Conservation (phyloP, 139 green algal genomes). For the Chlorella sp. region DNA sequence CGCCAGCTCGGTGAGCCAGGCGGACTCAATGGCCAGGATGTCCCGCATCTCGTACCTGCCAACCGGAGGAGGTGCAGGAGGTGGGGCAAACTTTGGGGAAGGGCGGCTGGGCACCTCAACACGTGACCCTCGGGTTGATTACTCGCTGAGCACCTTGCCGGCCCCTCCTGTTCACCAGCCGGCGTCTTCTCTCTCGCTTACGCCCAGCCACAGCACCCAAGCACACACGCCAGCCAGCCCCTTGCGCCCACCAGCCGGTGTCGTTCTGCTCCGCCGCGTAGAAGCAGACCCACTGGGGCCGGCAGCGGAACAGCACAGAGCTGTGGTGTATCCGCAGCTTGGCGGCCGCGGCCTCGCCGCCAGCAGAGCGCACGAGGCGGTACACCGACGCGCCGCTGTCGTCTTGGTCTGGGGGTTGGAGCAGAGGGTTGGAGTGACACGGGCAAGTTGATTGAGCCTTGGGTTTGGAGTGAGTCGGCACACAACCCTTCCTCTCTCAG, state of each 20-base stretch:
- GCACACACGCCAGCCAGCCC: background rate
- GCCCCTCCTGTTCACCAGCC: too few species aligned
- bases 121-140: too few species aligned
- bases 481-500: too few species aligned
- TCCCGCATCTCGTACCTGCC: constrained; percentile 98
- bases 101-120: too few species aligned
- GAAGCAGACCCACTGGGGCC: constrained; percentile 68
- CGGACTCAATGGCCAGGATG: constrained; percentile 94
- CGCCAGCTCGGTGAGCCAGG: constrained; percentile 96
- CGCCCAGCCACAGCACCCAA: too few species aligned
- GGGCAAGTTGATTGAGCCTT: too few species aligned
- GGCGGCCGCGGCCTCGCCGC: constrained; percentile 6
- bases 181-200: too few species aligned
- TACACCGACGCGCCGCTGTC: constrained; percentile 88
- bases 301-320: constrained; percentile 68
- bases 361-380: constrained; percentile 92
- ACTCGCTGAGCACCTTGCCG: too few species aligned
- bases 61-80: constrained; percentile 79
- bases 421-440: background rate
- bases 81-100: too few species aligned
- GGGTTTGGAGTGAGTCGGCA: too few species aligned
- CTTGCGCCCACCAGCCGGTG: constrained; percentile 58
- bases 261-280: constrained; percentile 67
- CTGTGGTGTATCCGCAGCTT: constrained; percentile 69
- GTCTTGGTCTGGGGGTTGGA: constrained; percentile 26